These are phyloP conservation scores for Rhizomucor miehei DNA, from an alignment of 371 early-diverging fungal genomes.

Conservation along the genomic window DNA sequence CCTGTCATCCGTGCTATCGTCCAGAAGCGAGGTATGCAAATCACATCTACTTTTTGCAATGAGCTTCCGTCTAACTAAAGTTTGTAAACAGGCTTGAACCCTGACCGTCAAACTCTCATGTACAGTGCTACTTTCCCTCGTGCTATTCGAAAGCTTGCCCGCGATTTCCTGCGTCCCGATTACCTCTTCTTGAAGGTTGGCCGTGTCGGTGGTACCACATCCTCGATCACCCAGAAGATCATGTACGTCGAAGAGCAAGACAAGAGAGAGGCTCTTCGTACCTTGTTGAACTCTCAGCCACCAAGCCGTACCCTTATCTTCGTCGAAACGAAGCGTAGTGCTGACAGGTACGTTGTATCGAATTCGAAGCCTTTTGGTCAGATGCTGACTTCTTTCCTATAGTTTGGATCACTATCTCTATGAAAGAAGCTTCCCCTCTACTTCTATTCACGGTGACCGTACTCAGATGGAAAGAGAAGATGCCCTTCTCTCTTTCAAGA, in stretches of 20 bases:
- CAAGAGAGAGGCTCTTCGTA: conserved; percentile 41
- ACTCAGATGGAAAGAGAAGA: conserved; percentile 80
- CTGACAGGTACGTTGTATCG: conserved; percentile 60
- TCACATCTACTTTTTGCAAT: conserved; percentile 51
- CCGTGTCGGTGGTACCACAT: conserved; percentile 56
- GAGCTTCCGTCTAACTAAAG: conserved; percentile 19
- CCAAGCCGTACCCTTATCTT: conserved; percentile 78
- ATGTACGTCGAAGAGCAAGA: conserved; percentile 68
- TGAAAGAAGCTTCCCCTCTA: conserved; percentile 62
- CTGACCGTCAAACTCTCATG: conserved; percentile 95
- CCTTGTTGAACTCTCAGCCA: conserved; percentile 35
- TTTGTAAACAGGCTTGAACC: conserved; percentile 37
- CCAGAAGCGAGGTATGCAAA: conserved; percentile 69
- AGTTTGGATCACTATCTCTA: conserved; percentile 71
- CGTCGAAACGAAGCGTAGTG: conserved; percentile 78
- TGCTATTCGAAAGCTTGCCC: conserved; percentile 86
- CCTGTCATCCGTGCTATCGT: conserved; percentile 91
- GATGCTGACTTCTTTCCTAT: not conserved
- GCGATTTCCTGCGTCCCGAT: conserved; percentile 82
- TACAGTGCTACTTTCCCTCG: conserved; percentile 98
- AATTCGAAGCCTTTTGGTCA: too few relatives aligned
- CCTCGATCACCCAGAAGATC: conserved; percentile 62
- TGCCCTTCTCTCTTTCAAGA: conserved; percentile 75
- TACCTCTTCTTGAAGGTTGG: conserved; percentile 45
- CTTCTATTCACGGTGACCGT: conserved; percentile 76